Base-by-base conservation (phyloP, 164 flowering plant genomes). In the Euptelea pleiosperma region DNA sequence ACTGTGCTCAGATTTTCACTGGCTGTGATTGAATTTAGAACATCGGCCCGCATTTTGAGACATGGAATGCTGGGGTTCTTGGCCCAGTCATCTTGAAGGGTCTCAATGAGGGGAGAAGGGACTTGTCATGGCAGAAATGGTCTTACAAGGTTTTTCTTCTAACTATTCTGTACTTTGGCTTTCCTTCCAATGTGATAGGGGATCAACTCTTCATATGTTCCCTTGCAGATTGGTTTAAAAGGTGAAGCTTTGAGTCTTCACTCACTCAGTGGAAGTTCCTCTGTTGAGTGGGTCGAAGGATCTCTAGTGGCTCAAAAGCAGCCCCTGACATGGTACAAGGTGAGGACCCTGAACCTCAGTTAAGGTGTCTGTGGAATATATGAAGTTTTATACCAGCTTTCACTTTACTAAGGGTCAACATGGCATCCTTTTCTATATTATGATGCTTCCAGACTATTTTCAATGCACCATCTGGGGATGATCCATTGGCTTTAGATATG, bases 21-120 rank as follows among this genome's bases (percentile, higher is more conserved):
- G 6, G 34, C 15, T 49, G 4, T 26, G 35, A 40, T 66, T 14
- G 29, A 50, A 41, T 52, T 60, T 70, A 94, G 99, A 94, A 94
- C 70, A 82, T 89, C 34, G 98, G 96, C 1, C 58, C 71, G 19
- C 96, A 86, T 65, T 91, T 77, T 64, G 99, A 94, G 79, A 74
- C 81, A 39, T 84, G 96, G 91, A 91, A 94, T 75, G 82, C 89
- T 60, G 99, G 99, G 31, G 90, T 94, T 65, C 83, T 91, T 61
- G 99, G 98, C 16, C 98, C 97, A 4, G 87, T 91, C 34, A 73
- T 83, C 31, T 67, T 94, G 67, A 72, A 63, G 41, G 96, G 96
- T 60, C 87, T 93, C 29, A 81, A 86, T 51, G 87, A 84, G 43
- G 96, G 98, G 19, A 78, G 76, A 60, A 73, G 87, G 66, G 96